A percentile compares a stretch with the other conserved stretches of the same genome.
Evolutionary conservation across 306 rosid genomes (phyloP).

Genomic region (Luffa aegyptiaca): DNA sequence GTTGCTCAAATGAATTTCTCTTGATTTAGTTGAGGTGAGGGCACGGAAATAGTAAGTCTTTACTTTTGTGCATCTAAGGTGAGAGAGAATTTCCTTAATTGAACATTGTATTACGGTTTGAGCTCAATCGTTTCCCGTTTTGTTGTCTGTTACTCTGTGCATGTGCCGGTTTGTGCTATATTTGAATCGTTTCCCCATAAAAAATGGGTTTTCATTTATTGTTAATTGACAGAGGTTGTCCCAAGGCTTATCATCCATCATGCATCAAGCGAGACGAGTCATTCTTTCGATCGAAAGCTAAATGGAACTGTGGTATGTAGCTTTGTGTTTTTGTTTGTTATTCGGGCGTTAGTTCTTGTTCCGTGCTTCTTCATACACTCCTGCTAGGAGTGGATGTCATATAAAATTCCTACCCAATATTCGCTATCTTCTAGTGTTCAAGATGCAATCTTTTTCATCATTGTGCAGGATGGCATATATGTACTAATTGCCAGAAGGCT

Average conservation of each 20-base stretch:
- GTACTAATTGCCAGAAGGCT: conserved; percentile 70
- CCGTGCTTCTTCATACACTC: background rate
- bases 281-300: conserved; percentile 83
- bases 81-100: background rate
- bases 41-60: background rate
- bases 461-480: conserved; percentile 95
- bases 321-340: background rate
- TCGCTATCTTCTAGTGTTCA: background rate
- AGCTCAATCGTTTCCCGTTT: background rate
- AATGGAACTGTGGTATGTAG: conserved; percentile 93
- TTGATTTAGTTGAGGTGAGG: background rate
- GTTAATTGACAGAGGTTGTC: conserved; percentile 63
- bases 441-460: background rate
- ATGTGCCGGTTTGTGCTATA: background rate
- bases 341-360: background rate
- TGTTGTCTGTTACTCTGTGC: background rate
- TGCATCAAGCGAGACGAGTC: conserved; percentile 91
- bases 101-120: background rate
- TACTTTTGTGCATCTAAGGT: background rate
- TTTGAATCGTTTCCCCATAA: background rate
- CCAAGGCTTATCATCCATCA: conserved; percentile 91
- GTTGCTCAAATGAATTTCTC: background rate
- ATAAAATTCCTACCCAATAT: background rate
- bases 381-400: background rate
- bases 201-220: conserved; percentile 1